Evolutionary conservation across 2,329 filamentous ascomycete genomes (phyloP), one percentile per base, ranked within the genome.

Genomic region (Pseudogymnoascus sp.): DNA sequence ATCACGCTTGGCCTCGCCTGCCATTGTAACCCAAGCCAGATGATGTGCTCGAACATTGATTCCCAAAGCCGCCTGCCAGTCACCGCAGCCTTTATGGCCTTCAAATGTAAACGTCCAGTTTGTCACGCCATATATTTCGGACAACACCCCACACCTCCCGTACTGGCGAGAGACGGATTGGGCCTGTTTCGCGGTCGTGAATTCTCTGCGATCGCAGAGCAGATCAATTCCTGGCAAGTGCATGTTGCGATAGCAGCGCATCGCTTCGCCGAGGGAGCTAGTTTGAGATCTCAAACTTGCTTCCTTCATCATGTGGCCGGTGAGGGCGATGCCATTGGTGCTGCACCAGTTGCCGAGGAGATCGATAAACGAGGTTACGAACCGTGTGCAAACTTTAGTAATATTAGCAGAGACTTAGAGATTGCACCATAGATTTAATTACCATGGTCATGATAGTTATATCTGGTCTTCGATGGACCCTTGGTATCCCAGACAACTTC

Each of bases 231-330:
- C 72, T 0, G 72, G 72, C 42, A 74, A 64, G n/a, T 71, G 65
- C 66, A 71, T 68, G 12, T 64, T 71, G 25, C 71, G 65, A 42
- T 74, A 74, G 59, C 70, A 73, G 12, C 72, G 68, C 73, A 74
- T 74, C 2, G 72, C 69, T 62, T 74, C 72, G 11, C 73, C 72
- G n/a, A 73, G 65, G 3, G 71, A 68, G 0, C 66, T 68, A 1
- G 72, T 74, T 59, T 74, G 72, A 3, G 70, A 72, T 16, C 69
- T 64, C 1, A 74, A 67, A 0, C 67, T 72, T 5, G 71, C 71
- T 56, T 74, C 72, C 64, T 74, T 69, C 72, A 73, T 73, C 71
- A 73, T 72, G 23, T 74, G 72, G 0, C 72, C 73, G 37, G 70
- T 67, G 14, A 74, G 65, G 7, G 68, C 64, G 7, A 73, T 66